Evolutionary conservation across 2,329 filamentous ascomycete genomes (phyloP), one percentile per base, ranked within the genome.

Genomic region (Monosporascus sp.): DNA sequence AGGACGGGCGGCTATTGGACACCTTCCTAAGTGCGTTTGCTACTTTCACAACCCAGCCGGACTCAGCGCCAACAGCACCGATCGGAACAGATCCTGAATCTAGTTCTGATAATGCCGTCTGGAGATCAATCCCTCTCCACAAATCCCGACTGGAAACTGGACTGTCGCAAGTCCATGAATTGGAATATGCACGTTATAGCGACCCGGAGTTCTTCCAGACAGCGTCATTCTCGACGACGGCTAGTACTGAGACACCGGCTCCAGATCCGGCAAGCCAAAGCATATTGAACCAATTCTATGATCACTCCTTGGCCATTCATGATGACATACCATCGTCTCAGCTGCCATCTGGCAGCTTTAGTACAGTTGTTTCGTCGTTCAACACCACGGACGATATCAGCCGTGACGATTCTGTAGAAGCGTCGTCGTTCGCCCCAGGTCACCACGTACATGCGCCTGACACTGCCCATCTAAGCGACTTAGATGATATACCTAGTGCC

Each of bases 301-400:
- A 94, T 58, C 84, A 93, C 63, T 94, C 90, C 0, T 79, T 95
- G 48, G 81, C 84, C 2, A 73, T 87, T 16, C 84, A 95, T 65
- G 79, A 89, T 57, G 81, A 84, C 16, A 69, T 87, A 4, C 71
- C 80, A 1, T 87, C 85, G 0, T 88, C 86, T 1, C 81, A 87
- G 55, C 72, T 86, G 19, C 64, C 66, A 5, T 63, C 66, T 34
- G 44, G 56, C 43, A 62, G 60, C 50, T 63, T 71, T 37, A 66
- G 49, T 54, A 59, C 67, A 22, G 57, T 63, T 47, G 61, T 57
- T 1, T 67, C 69, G 3, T 77, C 73, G 1, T 68, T 78, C 16
- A 68, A 72, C 51, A 72, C 68, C 5, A 71, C 68, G 8, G 56
- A 61, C 7, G 57, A 64, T 53, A 20, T 58, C 48, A 67, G 60